phyloP scores from a whole-genome alignment of 2,329 filamentous ascomycete genomes.

The Magnaporthiopsis poae region DNA sequence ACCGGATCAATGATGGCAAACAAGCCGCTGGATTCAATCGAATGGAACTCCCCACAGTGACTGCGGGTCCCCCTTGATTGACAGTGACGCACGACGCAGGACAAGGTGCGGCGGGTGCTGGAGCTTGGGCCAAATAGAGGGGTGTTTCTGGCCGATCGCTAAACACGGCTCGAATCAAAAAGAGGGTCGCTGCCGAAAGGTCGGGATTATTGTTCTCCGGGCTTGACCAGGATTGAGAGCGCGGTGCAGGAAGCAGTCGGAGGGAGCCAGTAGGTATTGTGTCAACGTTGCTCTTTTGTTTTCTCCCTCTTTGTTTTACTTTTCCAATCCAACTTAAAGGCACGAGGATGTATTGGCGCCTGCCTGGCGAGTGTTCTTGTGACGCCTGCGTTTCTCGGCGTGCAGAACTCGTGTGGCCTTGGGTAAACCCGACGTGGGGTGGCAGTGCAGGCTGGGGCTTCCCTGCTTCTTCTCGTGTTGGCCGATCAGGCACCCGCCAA shows the following conservation, averaged over 20 bases:
- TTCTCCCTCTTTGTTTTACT: neutral
- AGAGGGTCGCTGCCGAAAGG: neutral
- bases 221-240: neutral
- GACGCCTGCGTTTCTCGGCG: neutral
- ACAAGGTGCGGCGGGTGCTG: neutral
- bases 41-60: neutral
- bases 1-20: neutral
- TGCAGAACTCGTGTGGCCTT: neutral
- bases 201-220: neutral
- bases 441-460: neutral
- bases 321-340: too few species aligned
- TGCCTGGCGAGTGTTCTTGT: neutral
- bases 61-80: neutral
- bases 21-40: neutral
- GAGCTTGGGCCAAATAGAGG: neutral
- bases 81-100: neutral
- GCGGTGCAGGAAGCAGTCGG: too few species aligned
- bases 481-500: neutral
- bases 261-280: neutral
- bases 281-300: neutral
- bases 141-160: neutral
- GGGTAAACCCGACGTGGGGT: neutral
- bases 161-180: neutral
- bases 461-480: neutral
- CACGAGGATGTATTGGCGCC: neutral